Base-by-base conservation (phyloP, 345 rosid genomes). In the Melaleuca quinquenervia region DNA sequence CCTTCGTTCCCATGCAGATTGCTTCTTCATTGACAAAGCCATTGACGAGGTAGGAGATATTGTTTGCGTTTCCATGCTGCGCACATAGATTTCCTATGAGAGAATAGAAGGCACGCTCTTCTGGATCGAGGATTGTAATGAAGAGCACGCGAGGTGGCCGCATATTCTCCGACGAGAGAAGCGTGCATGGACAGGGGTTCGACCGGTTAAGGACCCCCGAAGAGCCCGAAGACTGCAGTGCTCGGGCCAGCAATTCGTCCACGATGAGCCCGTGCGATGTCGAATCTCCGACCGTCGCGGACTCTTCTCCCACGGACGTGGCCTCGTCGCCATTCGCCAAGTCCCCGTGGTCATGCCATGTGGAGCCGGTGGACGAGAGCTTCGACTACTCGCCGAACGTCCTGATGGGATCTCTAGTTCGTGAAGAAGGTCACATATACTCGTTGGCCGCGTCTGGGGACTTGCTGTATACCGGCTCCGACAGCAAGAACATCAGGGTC, bases 371-470 rank as follows among this genome's bases (percentile, higher is more conserved):
- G 20, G 88, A 82, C 3, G 44, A 48, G 1, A 78, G 64, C 54
- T 83, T 84, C 85, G 78, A 70, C 86, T 92, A 52, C 44, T 45
- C 84, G 14, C 60, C 92, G 1, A 95, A 94, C 27, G 90, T 91
- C 32, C 94, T 97, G 22, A 84, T 96, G 89, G 98, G 98, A 1
- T 96, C 98, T 1, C 88, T 97, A 24, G 93, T 97, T 13, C 96
- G 98, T 0, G 98, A 97, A 88, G 96, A 95, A 85, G 98, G 99
- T 8, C 98, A 97, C 83, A 95, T 97, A 49, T 96, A 96, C 87
- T 96, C 99, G 0, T 82, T 97, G 83, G 97, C 98, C 1, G 92
- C 98, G 1, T 89, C 92, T 0, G 95, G 96, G 1, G 96, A 96
- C 55, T 70, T 97, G 15, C 64, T 96, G 11, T 97, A 96, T 86